Percentiles rank a stretch among this genome's conserved stretches.
phyloP scores from a whole-genome alignment of 83 land plant species.

The Thuja plicata region DNA sequence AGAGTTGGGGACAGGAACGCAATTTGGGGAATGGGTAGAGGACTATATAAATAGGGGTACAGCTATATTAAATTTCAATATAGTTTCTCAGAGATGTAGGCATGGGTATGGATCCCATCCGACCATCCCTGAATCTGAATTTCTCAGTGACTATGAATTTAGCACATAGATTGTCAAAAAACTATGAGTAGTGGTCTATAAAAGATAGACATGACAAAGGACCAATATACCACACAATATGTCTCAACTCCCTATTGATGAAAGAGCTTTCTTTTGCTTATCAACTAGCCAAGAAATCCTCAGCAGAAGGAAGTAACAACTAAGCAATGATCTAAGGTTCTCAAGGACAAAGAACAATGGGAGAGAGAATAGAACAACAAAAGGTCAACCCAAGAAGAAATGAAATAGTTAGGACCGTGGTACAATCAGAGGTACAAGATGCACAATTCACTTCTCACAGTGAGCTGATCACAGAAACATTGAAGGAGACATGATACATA shows the following conservation, averaged over 20 bases:
- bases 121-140: not conserved
- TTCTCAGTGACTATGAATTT: not conserved
- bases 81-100: not conserved
- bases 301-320: not conserved
- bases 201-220: not conserved
- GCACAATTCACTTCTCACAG: not conserved
- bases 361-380: not conserved
- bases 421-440: not conserved
- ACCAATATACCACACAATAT: not conserved
- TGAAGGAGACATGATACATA: no score
- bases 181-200: not conserved
- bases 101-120: not conserved
- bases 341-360: no score
- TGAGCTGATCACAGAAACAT: not conserved
- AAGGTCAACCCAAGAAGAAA: not conserved
- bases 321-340: not conserved
- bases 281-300: not conserved
- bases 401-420: not conserved
- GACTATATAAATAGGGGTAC: not conserved
- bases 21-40: not conserved
- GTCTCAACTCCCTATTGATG: not conserved
- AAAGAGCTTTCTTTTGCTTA: not conserved
- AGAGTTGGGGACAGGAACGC: not conserved
- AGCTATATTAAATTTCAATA: not conserved
- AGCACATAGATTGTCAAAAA: not conserved